A percentile compares a stretch with the other conserved stretches of the same genome.
These are phyloP conservation scores for Cercospora sp. DNA, from an alignment of 2,329 filamentous ascomycete species.

Conservation along the genomic window DNA sequence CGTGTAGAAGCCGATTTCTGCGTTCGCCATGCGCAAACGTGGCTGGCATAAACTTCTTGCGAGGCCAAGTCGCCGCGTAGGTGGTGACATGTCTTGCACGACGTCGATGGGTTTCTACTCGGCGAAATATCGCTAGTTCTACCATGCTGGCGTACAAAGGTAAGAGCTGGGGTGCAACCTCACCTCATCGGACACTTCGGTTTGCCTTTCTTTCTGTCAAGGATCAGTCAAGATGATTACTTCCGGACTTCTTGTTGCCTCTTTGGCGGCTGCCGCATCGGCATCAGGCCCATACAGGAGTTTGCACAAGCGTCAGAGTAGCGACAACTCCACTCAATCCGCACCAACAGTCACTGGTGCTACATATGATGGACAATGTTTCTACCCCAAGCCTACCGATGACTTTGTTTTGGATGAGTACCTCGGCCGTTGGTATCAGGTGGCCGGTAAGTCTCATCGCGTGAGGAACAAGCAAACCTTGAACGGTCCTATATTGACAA, in stretches of 20 bases:
- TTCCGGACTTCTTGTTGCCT: background rate
- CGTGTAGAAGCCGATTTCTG: background rate
- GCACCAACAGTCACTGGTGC: slow-evolving; percentile 13
- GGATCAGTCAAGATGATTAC: slow-evolving; percentile 1
- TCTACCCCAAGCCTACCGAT: slow-evolving; percentile 27
- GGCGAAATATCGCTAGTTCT: slow-evolving; percentile 1
- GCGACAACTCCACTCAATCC: slow-evolving; percentile 2
- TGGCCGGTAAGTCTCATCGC: slow-evolving; percentile 15
- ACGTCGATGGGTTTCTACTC: background rate
- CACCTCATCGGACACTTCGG: background rate
- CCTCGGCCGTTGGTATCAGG: slow-evolving; percentile 29
- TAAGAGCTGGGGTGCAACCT: background rate
- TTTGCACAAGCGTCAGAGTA: slow-evolving; percentile 2
- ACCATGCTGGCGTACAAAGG: background rate
- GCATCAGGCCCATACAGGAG: background rate
- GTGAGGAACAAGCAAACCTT: background rate
- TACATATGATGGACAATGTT: slow-evolving; percentile 27
- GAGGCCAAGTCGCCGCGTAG: background rate
- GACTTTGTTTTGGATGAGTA: slow-evolving; percentile 26
- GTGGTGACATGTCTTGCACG: background rate
- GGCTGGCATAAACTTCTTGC: background rate
- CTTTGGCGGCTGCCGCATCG: background rate
- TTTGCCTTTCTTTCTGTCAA: background rate
- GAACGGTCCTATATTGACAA: background rate
- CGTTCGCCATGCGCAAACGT: background rate